Evolutionary conservation across 106 monocot species (phyloP).

Genomic region (Platanthera guangdongensis): DNA sequence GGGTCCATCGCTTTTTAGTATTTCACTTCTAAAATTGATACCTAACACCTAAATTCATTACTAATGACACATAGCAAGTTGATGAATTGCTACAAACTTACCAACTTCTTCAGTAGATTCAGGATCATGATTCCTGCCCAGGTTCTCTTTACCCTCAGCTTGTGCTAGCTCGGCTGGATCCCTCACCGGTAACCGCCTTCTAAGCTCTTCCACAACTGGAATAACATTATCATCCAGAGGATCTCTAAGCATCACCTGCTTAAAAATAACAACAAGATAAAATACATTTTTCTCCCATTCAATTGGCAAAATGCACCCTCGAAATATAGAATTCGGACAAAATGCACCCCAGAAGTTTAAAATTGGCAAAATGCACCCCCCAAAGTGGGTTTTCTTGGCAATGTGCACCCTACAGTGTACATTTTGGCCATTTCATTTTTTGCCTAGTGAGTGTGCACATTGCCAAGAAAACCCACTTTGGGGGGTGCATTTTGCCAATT

Average conservation of each 20-base stretch:
- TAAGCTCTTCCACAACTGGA: slow-evolving; percentile 79
- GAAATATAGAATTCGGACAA: too few relatives aligned
- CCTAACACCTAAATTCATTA: neutral
- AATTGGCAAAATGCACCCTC: too few relatives aligned
- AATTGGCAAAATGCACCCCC: too few relatives aligned
- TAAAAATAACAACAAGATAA: slow-evolving; percentile 3
- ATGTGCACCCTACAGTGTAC: too few relatives aligned
- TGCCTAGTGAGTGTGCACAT: too few relatives aligned
- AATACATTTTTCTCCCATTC: neutral
- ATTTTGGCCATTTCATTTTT: too few relatives aligned
- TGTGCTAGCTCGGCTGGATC: slow-evolving; percentile 17
- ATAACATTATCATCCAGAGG: slow-evolving; percentile 62
- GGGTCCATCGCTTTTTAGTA: neutral
- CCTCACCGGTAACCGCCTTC: slow-evolving; percentile 41
- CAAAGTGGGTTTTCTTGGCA: too few relatives aligned
- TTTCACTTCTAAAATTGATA: neutral
- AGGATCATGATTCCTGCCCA: slow-evolving; percentile 39
- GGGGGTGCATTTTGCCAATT: too few relatives aligned
- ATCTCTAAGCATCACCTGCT: slow-evolving; percentile 76
- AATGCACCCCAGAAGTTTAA: too few relatives aligned
- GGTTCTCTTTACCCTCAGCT: slow-evolving; percentile 34
- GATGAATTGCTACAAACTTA: slow-evolving; percentile 6
- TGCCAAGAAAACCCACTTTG: too few relatives aligned
- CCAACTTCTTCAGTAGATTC: slow-evolving; percentile 71
- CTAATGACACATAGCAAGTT: neutral